Conservation (phyloP, 371 early-diverging fungal genomes). For the Mucor ambiguus region DNA sequence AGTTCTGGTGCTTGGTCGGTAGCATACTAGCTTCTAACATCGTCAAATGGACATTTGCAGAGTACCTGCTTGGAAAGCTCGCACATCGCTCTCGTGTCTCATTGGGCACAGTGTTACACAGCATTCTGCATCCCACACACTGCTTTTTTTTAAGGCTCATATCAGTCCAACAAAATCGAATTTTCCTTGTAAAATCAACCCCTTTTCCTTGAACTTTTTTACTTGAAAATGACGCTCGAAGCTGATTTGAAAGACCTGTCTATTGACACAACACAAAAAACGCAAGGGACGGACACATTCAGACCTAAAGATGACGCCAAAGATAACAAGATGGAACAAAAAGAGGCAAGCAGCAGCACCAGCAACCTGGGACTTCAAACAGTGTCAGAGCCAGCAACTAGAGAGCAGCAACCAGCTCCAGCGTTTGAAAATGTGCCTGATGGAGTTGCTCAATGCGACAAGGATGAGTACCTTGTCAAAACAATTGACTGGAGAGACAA, state of each 20-base stretch:
- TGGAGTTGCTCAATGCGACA: not conserved
- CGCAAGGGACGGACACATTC: conserved; percentile 76
- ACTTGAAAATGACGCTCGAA: not conserved
- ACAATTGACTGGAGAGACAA: conserved; percentile 63
- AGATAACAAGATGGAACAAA: not conserved
- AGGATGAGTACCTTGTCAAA: conserved; percentile 65
- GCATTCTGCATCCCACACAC: not conserved
- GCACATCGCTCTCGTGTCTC: not conserved
- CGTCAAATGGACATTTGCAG: not conserved
- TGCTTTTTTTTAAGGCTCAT: not conserved
- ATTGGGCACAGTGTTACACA: not conserved
- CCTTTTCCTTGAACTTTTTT: not conserved
- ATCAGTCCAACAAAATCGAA: not conserved
- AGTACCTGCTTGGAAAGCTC: not conserved
- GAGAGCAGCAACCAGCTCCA: not conserved
- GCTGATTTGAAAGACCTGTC: not conserved
- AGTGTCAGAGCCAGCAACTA: not conserved
- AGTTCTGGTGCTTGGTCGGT: too few relatives aligned
- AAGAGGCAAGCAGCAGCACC: not conserved
- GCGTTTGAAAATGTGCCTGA: not conserved
- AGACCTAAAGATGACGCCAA: conserved; percentile 67
- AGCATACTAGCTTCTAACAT: not conserved
- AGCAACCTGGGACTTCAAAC: not conserved
- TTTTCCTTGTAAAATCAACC: not conserved
- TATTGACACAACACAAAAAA: conserved; percentile 77